phyloP scores from a whole-genome alignment of 768 basidiomycete genomes.

The Mycena epipterygia region DNA sequence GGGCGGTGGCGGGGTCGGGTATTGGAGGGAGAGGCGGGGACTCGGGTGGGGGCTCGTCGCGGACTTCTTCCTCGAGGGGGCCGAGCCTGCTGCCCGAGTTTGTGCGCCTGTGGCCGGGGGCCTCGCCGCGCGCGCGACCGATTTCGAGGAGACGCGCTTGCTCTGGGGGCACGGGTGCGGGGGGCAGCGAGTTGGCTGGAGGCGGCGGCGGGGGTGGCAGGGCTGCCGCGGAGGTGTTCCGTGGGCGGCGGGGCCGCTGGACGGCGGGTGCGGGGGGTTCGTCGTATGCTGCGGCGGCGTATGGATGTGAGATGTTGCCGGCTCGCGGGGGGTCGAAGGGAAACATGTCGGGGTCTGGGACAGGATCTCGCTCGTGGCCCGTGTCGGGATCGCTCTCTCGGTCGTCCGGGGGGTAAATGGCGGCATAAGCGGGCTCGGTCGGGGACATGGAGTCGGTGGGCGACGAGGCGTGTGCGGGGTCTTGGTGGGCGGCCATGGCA shows the following conservation, averaged over 20 bases:
- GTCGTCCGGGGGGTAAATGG: not conserved
- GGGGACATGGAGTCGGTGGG: conserved; percentile 27
- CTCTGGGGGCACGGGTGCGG: conserved; percentile 58
- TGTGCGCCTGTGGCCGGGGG: conserved; percentile 62
- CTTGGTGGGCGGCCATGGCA: conserved; percentile 13
- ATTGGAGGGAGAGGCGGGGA: conserved; percentile 79
- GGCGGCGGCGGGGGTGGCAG: conserved; percentile 78
- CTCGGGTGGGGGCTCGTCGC: conserved; percentile 56
- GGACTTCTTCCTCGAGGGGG: conserved; percentile 74
- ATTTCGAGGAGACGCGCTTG: conserved; percentile 47
- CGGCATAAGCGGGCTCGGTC: conserved; percentile 22
- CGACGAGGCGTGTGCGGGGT: conserved; percentile 26
- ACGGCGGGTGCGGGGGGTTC: conserved; percentile 43
- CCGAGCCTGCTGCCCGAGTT: conserved; percentile 70
- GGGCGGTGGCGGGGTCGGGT: conserved; percentile 60
- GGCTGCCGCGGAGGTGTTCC: conserved; percentile 60
- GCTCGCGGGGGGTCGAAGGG: conserved; percentile 47
- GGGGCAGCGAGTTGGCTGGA: conserved; percentile 71
- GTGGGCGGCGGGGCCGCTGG: conserved; percentile 56
- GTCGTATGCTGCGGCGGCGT: conserved; percentile 62
- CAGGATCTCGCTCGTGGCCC: conserved; percentile 16
- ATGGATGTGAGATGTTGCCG: conserved; percentile 57
- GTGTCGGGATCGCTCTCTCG: not conserved
- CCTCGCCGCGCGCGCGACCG: conserved; percentile 33
- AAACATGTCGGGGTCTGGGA: conserved; percentile 39